These are phyloP conservation scores for Nannochloris sp. DNA, from an alignment of 139 green algal genomes.

Conservation along the genomic window DNA sequence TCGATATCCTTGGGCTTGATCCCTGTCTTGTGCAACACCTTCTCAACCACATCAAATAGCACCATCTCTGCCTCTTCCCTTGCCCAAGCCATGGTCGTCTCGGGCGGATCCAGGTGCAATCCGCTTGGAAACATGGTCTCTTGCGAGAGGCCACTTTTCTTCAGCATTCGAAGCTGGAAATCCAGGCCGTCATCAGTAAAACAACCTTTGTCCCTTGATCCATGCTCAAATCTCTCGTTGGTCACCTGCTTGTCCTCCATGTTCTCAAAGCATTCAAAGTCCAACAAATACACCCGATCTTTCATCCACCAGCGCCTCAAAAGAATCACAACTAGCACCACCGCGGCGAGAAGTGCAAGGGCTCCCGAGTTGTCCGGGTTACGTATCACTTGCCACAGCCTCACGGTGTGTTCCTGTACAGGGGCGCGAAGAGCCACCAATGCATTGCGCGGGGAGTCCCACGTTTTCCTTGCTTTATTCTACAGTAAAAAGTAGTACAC, in stretches of 20 bases:
- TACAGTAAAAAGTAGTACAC: no score
- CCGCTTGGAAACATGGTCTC: constrained; percentile 62
- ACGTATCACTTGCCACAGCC: no score
- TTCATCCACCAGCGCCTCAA: constrained; percentile 4
- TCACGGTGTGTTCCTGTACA: background rate
- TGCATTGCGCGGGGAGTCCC: no score
- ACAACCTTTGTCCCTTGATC: constrained; percentile 13
- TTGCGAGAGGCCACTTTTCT: constrained; percentile 48
- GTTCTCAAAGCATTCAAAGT: constrained; percentile 61
- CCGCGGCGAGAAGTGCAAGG: constrained; percentile 4
- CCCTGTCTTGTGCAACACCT: constrained; percentile 34
- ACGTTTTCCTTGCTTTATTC: no score
- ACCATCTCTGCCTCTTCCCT: constrained; percentile 61
- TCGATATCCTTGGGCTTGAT: constrained; percentile 60
- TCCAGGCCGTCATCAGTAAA: constrained; percentile 54
- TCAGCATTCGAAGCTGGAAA: constrained; percentile 61
- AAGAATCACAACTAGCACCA: background rate
- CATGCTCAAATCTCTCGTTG: constrained; percentile 29
- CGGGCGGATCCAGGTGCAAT: constrained; percentile 29
- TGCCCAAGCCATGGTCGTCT: constrained; percentile 42
- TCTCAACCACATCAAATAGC: constrained; percentile 49
- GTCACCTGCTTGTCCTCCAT: constrained; percentile 26
- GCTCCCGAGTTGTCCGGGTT: background rate
- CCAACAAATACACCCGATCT: constrained; percentile 56
- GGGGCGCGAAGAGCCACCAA: background rate